These are phyloP conservation scores for Sclerotinia nivalis DNA, from an alignment of 2,329 filamentous ascomycete genomes.

Conservation along the genomic window DNA sequence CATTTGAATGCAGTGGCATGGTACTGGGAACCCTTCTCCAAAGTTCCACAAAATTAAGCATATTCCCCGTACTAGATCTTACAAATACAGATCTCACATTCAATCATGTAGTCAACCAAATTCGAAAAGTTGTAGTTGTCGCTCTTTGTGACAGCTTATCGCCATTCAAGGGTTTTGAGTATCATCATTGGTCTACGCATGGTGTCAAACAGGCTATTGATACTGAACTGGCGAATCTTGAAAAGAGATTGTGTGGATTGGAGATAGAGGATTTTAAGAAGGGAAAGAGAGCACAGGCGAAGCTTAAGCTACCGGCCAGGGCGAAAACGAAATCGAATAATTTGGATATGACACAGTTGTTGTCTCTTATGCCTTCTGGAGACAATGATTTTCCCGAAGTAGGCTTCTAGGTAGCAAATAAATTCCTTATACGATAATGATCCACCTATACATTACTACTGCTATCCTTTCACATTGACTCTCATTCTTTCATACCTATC, in stretches of 20 bases:
- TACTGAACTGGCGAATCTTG: neutral
- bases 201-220: constrained; percentile 14
- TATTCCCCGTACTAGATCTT: constrained; percentile 19
- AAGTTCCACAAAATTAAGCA: constrained; percentile 11
- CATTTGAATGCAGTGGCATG: constrained; percentile 18
- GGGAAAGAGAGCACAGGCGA: neutral
- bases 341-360: neutral
- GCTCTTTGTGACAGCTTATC: constrained; percentile 13
- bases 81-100: neutral
- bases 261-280: constrained; percentile 13
- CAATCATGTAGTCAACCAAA: neutral
- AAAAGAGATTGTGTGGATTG: neutral
- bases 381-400: too few species aligned
- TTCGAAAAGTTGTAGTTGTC: constrained; percentile 14
- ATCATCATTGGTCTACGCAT: constrained; percentile 16
- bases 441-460: neutral
- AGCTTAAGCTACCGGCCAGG: neutral
- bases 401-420: neutral
- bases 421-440: neutral
- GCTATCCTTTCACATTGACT: neutral
- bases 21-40: constrained; percentile 8
- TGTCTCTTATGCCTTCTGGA: neutral
- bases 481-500: neutral
- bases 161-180: constrained; percentile 4
- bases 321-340: neutral